phyloP scores from a whole-genome alignment of 371 early-diverging fungal genomes.

The Saksenaea oblongispora region DNA sequence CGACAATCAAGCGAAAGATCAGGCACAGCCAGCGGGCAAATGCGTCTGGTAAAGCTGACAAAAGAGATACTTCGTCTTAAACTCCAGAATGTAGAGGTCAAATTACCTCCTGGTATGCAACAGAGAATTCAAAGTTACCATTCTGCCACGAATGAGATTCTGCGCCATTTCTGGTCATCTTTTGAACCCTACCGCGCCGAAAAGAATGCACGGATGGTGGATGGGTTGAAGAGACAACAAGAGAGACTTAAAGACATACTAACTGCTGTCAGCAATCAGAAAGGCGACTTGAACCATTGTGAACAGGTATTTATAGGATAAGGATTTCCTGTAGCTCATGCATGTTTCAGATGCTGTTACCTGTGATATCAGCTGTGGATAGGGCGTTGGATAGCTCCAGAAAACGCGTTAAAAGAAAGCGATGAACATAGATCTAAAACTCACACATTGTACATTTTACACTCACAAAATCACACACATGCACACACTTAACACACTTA shows the following conservation, averaged over 20 bases:
- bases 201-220: slow-evolving; percentile 58
- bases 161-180: slow-evolving; percentile 69
- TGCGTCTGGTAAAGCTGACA: slow-evolving; percentile 23
- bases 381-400: slow-evolving; percentile 56
- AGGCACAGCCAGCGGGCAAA: slow-evolving; percentile 25
- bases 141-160: slow-evolving; percentile 62
- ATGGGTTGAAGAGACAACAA: slow-evolving; percentile 50
- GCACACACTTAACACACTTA: background rate
- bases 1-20: slow-evolving; percentile 35
- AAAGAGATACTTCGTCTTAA: background rate
- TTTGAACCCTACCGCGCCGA: slow-evolving; percentile 50
- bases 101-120: slow-evolving; percentile 44
- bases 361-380: slow-evolving; percentile 45
- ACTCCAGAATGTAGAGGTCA: slow-evolving; percentile 24
- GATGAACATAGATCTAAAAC: background rate
- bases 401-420: slow-evolving; percentile 34
- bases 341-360: slow-evolving; percentile 47
- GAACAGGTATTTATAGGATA: slow-evolving; percentile 31
- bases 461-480: background rate
- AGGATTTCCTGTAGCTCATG: no score
- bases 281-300: slow-evolving; percentile 36
- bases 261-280: slow-evolving; percentile 25
- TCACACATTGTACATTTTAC: background rate
- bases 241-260: slow-evolving; percentile 51
- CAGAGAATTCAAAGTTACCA: slow-evolving; percentile 57